Base-by-base conservation (phyloP, 208 protist species). In the Trypanosoma lewisi region DNA sequence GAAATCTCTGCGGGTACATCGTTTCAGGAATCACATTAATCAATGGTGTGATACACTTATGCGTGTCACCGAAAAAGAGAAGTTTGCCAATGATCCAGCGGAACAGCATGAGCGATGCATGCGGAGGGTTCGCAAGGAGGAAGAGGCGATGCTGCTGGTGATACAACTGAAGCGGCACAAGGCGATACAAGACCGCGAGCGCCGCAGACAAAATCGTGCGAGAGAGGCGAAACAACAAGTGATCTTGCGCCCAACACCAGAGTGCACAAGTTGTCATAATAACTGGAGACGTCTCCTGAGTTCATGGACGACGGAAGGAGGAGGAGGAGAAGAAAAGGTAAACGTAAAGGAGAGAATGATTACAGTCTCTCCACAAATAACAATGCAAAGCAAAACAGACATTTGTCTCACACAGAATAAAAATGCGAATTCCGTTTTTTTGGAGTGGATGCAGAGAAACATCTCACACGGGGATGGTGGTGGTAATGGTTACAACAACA, bases 21-120 rank as follows among this genome's bases (percentile, higher is more conserved):
- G 52, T 25, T 44, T 58, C n/a, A 2, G 19, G 31, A 67, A 59
- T 31, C 0, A 1, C 14, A 51, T 72, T 17, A 28, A 61, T 36
- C 48, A 53, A 4, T 72, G 67, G 67, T 66, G 52, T 48, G 30
- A 45, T 27, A 34, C 23, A 6, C 39, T 72, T 4, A 41, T 51
- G 7, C 34, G 14, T 47, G n/a, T 53, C 6, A 0, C 11, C 0
- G 19, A 14, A 6, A 28, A 23, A 34, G 49, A 36, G 44, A 30
- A 9, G 5, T 1, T 19, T 41, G 25, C 54, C 5, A 11, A 45
- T 4, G 31, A 72, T 60, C 67, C 67, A 2, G 30, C 16, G 14
- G 42, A 27, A 17, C 25, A 63, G 28, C 67, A 72, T 27, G 67
- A 72, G 14, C 28, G 19, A 11, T 21, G 14, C 19, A 72, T 72